Conservation (phyloP, 1,284 basidiomycete species). For the Rhodotorula sp. region DNA sequence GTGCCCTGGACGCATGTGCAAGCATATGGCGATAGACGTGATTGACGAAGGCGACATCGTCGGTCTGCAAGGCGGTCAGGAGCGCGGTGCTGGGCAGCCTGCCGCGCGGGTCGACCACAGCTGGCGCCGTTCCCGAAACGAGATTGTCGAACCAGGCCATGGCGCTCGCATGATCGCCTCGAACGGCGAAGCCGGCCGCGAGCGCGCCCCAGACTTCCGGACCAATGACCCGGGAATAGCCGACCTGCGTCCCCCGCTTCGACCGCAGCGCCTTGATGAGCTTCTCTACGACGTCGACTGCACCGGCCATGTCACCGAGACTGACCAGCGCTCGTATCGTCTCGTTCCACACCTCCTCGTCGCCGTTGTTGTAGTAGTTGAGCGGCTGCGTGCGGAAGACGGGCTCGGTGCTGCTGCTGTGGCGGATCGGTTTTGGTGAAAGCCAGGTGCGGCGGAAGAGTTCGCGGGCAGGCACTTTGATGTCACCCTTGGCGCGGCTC, state of each 20-base stretch:
- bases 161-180: slow-evolving; percentile 65
- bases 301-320: slow-evolving; percentile 63
- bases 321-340: slow-evolving; percentile 76
- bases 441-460: slow-evolving; percentile 8
- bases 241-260: slow-evolving; percentile 45
- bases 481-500: slow-evolving; percentile 47
- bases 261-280: slow-evolving; percentile 62
- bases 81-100: too few species aligned
- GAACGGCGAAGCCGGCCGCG: slow-evolving; percentile 64
- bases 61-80: too few species aligned
- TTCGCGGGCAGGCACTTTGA: neutral
- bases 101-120: neutral
- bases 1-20: neutral
- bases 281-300: slow-evolving; percentile 66
- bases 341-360: slow-evolving; percentile 61
- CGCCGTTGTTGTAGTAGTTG: slow-evolving; percentile 10
- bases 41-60: slow-evolving; percentile 38
- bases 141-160: slow-evolving; percentile 65
- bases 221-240: slow-evolving; percentile 61
- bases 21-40: slow-evolving; percentile 31
- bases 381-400: slow-evolving; percentile 17
- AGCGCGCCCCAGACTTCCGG: slow-evolving; percentile 60
- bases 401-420: too few species aligned
- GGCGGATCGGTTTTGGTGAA: too few species aligned
- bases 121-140: slow-evolving; percentile 34